phyloP scores from a whole-genome alignment of 2,329 filamentous ascomycete genomes.

The Trichophyton simii region DNA sequence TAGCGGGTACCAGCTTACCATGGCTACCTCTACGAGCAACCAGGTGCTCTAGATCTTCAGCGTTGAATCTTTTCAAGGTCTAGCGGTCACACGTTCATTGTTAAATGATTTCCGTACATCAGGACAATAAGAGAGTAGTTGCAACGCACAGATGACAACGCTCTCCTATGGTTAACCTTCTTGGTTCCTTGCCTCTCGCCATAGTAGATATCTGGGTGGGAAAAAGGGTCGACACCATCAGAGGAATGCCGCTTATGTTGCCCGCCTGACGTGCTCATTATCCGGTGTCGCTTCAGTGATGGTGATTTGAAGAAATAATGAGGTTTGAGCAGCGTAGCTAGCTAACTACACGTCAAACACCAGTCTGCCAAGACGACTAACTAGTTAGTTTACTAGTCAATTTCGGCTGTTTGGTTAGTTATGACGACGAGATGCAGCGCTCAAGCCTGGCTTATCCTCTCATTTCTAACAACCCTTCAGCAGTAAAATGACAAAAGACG shows the following conservation, averaged over 20 bases:
- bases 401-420: background rate
- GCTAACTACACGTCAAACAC: background rate
- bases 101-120: constrained; percentile 7
- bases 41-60: constrained; percentile 25
- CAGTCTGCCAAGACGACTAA: too few relatives aligned
- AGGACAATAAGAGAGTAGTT: background rate
- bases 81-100: constrained; percentile 12
- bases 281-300: background rate
- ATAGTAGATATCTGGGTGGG: constrained; percentile 48
- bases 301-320: background rate
- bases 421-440: background rate
- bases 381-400: background rate
- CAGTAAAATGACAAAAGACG: background rate
- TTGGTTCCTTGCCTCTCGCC: constrained; percentile 37
- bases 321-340: too few relatives aligned
- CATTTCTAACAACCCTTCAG: background rate
- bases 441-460: background rate
- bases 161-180: constrained; percentile 7
- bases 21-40: constrained; percentile 34
- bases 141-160: constrained; percentile 11
- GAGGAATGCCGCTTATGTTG: constrained; percentile 20
- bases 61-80: constrained; percentile 28
- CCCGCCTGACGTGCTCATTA: constrained; percentile 10
- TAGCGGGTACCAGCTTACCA: constrained; percentile 21
- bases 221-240: constrained; percentile 44